phyloP scores from a whole-genome alignment of 768 basidiomycete species.

The Serendipita indica region DNA sequence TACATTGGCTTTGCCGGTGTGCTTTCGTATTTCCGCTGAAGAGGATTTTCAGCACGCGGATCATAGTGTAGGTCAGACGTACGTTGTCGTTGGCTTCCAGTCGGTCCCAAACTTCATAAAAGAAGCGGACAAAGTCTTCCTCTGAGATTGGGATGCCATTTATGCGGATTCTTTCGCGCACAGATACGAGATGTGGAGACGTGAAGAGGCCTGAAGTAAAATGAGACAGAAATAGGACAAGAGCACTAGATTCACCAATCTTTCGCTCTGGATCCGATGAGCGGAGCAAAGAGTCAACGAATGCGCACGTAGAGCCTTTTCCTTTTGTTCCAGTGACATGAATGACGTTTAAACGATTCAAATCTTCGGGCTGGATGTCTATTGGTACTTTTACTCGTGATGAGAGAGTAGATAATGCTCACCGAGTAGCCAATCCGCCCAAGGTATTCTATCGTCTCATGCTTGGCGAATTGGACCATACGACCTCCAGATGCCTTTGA shows the following conservation, averaged over 20 bases:
- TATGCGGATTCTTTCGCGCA: conserved; percentile 88
- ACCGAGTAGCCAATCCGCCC: conserved; percentile 76
- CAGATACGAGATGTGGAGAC: conserved; percentile 90
- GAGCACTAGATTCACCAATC: conserved; percentile 41
- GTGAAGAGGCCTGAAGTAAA: conserved; percentile 67
- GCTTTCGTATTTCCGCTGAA: conserved; percentile 32
- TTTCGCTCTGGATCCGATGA: conserved; percentile 58
- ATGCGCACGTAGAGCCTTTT: conserved; percentile 94
- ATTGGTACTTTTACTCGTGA: neutral
- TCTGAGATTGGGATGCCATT: conserved; percentile 85
- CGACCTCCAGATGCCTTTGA: conserved; percentile 57
- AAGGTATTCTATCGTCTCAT: conserved; percentile 85
- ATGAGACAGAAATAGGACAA: neutral
- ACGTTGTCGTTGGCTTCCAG: conserved; percentile 52
- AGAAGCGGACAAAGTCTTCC: conserved; percentile 73
- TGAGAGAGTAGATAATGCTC: conserved; percentile 18
- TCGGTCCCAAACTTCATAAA: conserved; percentile 92
- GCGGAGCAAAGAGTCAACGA: conserved; percentile 76
- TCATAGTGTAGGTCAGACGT: conserved; percentile 15
- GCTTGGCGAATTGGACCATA: conserved; percentile 49
- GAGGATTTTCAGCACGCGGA: neutral
- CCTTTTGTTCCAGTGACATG: conserved; percentile 98
- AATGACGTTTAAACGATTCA: conserved; percentile 81
- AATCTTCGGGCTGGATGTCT: conserved; percentile 49
- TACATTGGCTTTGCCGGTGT: conserved; percentile 74